Base-by-base conservation (phyloP, 2,329 filamentous ascomycete species). In the Aspergillus quadrilineatus region DNA sequence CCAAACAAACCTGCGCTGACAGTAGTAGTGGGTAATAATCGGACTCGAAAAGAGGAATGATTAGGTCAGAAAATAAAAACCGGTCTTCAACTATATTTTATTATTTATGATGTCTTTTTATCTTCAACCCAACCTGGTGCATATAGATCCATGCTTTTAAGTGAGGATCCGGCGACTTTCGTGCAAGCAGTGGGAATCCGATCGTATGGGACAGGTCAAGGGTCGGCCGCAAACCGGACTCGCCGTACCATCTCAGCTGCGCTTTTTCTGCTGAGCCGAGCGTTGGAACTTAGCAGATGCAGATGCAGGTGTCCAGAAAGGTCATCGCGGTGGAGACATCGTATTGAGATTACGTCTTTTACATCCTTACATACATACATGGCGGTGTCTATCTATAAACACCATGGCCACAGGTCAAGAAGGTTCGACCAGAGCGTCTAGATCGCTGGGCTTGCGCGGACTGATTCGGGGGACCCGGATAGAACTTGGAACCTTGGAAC, bases 261-360 rank as follows among this genome's bases (percentile, higher is more conserved):
- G 48, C 52, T 46, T 28, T 45, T 39, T 47, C 48, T 44, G 45
- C 55, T 55, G 43, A 59, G 45, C 53, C 53, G 43, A 59, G 51
- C 57, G 55, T 60, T 62, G 59, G 22, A 22, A 22, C 22, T 22
- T 22, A 22, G 22, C 22, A 22, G 22, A 22, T 22, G 58, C 44
- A 58, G 53, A 62, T 64, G 62, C 63, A 64, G 54, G 62, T 58
- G 62, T 63, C 63, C 62, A 62, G 59, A 65, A 65, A 57, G 37
- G 62, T 64, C 58, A 44, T 50, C 46, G 53, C 29, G 49, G 59
- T 61, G 59, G 60, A 58, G 59, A 50, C 32, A 41, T 28, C 22
- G 36, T 46, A 15, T 30, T n/a, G 9, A 5, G 9, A 14, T 12
- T 37, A 37, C 34, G 12, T 37, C 34, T 14, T 22, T 37, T 37